phyloP scores from a whole-genome alignment of 23 red algal genomes.

The Gracilariopsis chorda region DNA sequence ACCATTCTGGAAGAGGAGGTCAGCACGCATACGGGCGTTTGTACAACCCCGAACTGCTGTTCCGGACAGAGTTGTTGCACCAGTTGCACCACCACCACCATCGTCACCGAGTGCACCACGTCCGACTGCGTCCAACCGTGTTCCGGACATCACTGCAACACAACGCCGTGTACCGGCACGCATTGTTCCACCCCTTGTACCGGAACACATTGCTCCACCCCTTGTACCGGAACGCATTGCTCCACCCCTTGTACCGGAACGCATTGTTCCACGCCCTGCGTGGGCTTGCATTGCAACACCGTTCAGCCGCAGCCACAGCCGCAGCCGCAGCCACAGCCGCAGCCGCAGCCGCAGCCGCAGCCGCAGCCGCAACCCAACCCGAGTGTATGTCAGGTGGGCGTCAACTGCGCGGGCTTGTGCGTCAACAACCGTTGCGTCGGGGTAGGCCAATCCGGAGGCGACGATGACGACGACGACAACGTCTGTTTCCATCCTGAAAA shows the following conservation, averaged over 20 bases:
- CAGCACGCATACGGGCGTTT: background rate
- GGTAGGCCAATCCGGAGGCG: background rate
- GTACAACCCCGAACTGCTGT: background rate
- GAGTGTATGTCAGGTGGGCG: background rate
- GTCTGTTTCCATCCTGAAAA: conserved; percentile 28
- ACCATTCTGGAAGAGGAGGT: conserved; percentile 12
- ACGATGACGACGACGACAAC: conserved; percentile 19
- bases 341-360: background rate
- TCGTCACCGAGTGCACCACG: background rate
- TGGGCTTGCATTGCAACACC: background rate
- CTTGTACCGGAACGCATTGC: background rate
- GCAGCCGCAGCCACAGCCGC: background rate
- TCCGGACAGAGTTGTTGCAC: conserved; percentile 9
- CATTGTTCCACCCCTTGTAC: background rate
- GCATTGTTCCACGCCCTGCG: background rate
- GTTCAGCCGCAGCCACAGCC: background rate
- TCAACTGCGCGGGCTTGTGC: background rate
- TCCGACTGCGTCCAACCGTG: too few relatives aligned
- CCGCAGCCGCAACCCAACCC: background rate
- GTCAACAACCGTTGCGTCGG: background rate
- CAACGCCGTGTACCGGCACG: background rate
- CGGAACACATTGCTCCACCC: background rate
- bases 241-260: background rate
- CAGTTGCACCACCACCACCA: background rate
- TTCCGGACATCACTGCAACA: too few relatives aligned